A percentile compares a stretch with the other conserved stretches of the same genome.
phyloP scores from a whole-genome alignment of 2,329 filamentous ascomycete species.

The Trichoderma semiorbis region DNA sequence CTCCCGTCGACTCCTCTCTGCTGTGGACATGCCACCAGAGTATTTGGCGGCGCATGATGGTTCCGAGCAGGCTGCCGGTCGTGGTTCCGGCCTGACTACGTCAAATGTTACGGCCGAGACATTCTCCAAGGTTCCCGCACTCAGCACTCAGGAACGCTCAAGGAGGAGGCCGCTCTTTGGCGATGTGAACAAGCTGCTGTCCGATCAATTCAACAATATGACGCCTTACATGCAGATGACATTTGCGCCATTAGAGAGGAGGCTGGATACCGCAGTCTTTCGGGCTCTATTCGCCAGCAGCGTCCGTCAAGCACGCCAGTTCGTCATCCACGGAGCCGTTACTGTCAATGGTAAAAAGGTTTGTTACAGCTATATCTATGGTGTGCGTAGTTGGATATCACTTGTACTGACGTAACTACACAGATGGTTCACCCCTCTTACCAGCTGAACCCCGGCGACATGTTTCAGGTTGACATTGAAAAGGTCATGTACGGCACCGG shows the following conservation, averaged over 20 bases:
- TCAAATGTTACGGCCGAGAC: constrained; percentile 32
- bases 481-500: constrained; percentile 87
- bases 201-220: constrained; percentile 38
- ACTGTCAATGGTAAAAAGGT: constrained; percentile 97
- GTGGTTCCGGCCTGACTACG: constrained; percentile 66
- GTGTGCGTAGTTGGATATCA: neutral
- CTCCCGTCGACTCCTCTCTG: constrained; percentile 71
- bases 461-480: constrained; percentile 93
- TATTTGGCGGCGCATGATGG: constrained; percentile 82
- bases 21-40: constrained; percentile 77
- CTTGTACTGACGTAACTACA: constrained; percentile 11
- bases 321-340: constrained; percentile 88
- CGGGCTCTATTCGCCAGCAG: constrained; percentile 92
- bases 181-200: constrained; percentile 33
- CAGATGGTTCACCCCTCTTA: constrained; percentile 93
- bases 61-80: constrained; percentile 74
- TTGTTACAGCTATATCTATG: constrained; percentile 22
- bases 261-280: constrained; percentile 93
- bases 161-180: constrained; percentile 25
- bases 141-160: constrained; percentile 21
- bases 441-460: constrained; percentile 91
- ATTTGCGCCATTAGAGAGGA: constrained; percentile 84
- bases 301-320: constrained; percentile 86
- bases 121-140: constrained; percentile 32
- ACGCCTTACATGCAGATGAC: constrained; percentile 97